Evolutionary conservation across 345 rosid species (phyloP).

Genomic region (Excoecaria agallocha): DNA sequence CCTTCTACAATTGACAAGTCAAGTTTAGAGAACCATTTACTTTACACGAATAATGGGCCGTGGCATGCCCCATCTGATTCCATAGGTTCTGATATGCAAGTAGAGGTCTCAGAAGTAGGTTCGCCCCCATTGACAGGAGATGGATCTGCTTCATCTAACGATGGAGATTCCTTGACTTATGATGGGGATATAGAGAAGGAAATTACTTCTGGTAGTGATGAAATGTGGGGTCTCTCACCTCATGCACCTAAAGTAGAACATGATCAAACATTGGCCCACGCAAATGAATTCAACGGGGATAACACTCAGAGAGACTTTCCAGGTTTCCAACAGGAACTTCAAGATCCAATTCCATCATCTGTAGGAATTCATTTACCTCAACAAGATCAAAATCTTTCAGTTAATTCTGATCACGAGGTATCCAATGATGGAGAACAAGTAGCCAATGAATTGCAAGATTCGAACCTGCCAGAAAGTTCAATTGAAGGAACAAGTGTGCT

Average conservation of each 20-base stretch:
- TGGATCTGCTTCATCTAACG: slow-evolving; percentile 51
- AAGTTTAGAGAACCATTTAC: slow-evolving; percentile 39
- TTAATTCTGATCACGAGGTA: slow-evolving; percentile 10
- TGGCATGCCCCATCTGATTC: slow-evolving; percentile 60
- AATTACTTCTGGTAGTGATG: slow-evolving; percentile 35
- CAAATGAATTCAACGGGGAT: slow-evolving; percentile 21
- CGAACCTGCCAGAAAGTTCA: slow-evolving; percentile 11
- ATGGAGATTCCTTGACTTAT: slow-evolving; percentile 49
- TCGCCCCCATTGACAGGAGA: slow-evolving; percentile 64
- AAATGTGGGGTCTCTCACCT: slow-evolving; percentile 48
- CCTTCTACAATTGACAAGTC: slow-evolving; percentile 39
- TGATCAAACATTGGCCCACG: slow-evolving; percentile 21
- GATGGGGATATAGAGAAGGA: slow-evolving; percentile 55
- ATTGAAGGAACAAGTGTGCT: slow-evolving; percentile 2
- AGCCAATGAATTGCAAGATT: neutral
- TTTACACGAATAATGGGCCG: slow-evolving; percentile 30
- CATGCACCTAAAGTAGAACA: slow-evolving; percentile 24
- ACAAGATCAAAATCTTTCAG: slow-evolving; percentile 9
- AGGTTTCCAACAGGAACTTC: slow-evolving; percentile 14
- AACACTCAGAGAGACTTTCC: slow-evolving; percentile 11
- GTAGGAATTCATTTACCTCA: slow-evolving; percentile 24
- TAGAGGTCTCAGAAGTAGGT: slow-evolving; percentile 82
- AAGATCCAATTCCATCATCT: slow-evolving; percentile 25
- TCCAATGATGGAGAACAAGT: slow-evolving; percentile 17
- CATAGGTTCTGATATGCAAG: slow-evolving; percentile 88